Conservation (phyloP, 2,329 filamentous ascomycete species). For the Ascochyta koolunga region DNA sequence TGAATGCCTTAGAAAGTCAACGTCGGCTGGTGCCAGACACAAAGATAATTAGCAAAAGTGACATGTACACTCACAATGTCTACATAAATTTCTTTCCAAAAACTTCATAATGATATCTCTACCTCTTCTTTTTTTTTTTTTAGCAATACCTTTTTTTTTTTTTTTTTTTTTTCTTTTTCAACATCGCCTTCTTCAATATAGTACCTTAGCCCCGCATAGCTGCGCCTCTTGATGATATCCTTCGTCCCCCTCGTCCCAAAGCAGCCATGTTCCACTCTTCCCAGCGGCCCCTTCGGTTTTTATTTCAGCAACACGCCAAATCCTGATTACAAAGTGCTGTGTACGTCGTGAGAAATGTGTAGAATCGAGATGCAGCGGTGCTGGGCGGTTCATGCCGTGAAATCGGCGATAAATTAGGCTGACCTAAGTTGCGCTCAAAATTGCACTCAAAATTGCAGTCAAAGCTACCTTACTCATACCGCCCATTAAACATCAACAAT, state of each 20-base stretch:
- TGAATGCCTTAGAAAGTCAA: not conserved
- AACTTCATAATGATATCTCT: not conserved
- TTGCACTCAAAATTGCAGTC: slow-evolving; percentile 10
- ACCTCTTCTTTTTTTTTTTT: not conserved
- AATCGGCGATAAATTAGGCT: slow-evolving; percentile 5
- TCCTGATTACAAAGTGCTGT: slow-evolving; percentile 27
- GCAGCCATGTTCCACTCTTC: slow-evolving; percentile 46
- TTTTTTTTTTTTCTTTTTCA: slow-evolving; percentile 8
- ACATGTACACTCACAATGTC: not conserved
- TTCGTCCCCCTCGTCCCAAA: slow-evolving; percentile 49
- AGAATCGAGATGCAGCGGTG: slow-evolving; percentile 3
- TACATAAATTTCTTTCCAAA: not conserved
- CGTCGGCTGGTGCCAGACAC: not conserved
- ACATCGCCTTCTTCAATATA: slow-evolving; percentile 13
- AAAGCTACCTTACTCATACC: not conserved
- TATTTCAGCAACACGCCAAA: slow-evolving; percentile 50
- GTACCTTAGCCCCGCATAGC: slow-evolving; percentile 44
- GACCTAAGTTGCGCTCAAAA: not conserved
- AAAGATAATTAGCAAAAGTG: not conserved
- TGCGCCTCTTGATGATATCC: slow-evolving; percentile 46
- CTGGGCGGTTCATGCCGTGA: not conserved
- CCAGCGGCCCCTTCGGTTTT: slow-evolving; percentile 38
- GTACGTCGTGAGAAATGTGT: not conserved
- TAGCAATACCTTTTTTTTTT: slow-evolving; percentile 11
- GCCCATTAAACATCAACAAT: not conserved